Base-by-base conservation (phyloP, 2,329 filamentous ascomycete species). In the Aurifilum marmelostoma region DNA sequence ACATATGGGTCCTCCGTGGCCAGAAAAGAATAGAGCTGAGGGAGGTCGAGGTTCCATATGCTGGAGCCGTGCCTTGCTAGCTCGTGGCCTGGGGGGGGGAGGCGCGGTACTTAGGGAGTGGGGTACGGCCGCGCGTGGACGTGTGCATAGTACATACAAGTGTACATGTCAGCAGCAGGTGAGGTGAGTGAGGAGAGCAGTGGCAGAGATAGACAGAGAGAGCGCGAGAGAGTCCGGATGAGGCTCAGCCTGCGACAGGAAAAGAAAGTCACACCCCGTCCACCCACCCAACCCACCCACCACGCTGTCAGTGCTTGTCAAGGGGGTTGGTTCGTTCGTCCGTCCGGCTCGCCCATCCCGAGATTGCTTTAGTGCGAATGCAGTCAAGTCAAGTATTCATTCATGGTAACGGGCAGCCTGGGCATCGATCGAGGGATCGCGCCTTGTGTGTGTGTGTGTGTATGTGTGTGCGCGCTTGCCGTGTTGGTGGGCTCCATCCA, bases 291-390 rank as follows among this genome's bases (percentile, higher is more conserved):
- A n/a, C n/a, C 34, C 29, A 32, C 29, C 56, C 56, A 59, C 56
- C 56, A 59, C 56, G n/a, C 29, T 59, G 32, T 59, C 56, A 59
- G 29, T n/a, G 56, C 32, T n/a, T 37, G 56, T 59, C 56, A 21
- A 24, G n/a, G 37, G 21, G 56, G 56, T 37, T 59, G 18, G 43
- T 47, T n/a, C n/a, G n/a, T n/a, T n/a, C n/a, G n/a, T n/a, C n/a
- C 56, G 56, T 59, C 56, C 32, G 56, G 56, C 56, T 37, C 16
- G 56, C 29, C 27, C 61, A 32, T 63, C 41, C 41, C 39, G 61
- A 50, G 39, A 11, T 47, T n/a, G 41, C 41, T 39, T 50, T 63
- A 63, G 61, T 39, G 61, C n/a, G 14, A 21, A 50, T 63, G 61
- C 61, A 47, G 24, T 37, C 32, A 34, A 37, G 58, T 61, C 58